Percentiles rank a stretch among this genome's conserved stretches.
phyloP scores from a whole-genome alignment of 2,329 filamentous ascomycete species.

The Ophiostoma australiae region DNA sequence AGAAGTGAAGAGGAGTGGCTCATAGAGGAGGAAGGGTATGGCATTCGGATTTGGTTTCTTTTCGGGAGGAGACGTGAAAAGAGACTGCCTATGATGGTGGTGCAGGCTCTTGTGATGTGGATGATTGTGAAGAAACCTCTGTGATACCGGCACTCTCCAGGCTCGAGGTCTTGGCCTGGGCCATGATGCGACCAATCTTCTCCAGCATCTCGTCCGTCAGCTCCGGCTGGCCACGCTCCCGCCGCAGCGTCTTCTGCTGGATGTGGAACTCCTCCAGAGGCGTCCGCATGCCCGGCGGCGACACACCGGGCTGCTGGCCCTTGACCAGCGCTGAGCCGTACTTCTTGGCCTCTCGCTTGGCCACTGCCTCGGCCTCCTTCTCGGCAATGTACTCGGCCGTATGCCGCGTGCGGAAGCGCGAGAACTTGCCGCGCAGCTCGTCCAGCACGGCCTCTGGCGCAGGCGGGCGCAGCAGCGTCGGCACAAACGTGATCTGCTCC shows the following conservation, averaged over 20 bases:
- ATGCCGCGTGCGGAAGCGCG: conserved; percentile 74
- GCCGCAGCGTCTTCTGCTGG: conserved; percentile 48
- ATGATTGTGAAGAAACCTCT: background rate
- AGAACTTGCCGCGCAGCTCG: conserved; percentile 80
- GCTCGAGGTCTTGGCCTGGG: conserved; percentile 39
- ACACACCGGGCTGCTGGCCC: conserved; percentile 35
- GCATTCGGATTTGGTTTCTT: background rate
- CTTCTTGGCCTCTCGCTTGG: conserved; percentile 24
- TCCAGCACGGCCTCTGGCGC: conserved; percentile 76
- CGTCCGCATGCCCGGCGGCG: conserved; percentile 44
- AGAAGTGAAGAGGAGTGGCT: background rate
- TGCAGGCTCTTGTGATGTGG: background rate
- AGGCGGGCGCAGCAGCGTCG: conserved; percentile 70
- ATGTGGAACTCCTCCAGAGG: conserved; percentile 57
- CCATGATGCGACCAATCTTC: conserved; percentile 59
- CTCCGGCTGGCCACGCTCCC: conserved; percentile 50
- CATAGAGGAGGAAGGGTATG: background rate
- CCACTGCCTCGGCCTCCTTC: conserved; percentile 38
- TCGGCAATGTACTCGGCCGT: conserved; percentile 63
- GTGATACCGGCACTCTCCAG: conserved; percentile 20
- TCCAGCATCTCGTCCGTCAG: conserved; percentile 56
- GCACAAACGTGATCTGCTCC: conserved; percentile 69
- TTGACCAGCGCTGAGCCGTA: conserved; percentile 26
- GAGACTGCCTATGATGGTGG: background rate
- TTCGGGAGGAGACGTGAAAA: background rate